phyloP scores from a whole-genome alignment of 2,329 filamentous ascomycete genomes.

The Lecanicillium sp. region DNA sequence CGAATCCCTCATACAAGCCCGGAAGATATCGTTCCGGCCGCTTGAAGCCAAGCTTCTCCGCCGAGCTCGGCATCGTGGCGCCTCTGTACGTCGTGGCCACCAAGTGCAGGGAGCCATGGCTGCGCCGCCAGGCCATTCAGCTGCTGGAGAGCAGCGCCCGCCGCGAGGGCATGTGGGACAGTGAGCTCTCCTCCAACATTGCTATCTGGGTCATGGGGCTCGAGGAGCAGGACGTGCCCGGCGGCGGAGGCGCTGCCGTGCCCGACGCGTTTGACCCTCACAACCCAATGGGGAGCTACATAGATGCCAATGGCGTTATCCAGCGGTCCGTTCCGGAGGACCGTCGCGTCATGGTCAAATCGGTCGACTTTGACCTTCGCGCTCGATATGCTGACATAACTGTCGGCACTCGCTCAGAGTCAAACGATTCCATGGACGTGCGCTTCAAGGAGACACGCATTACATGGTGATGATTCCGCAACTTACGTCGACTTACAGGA shows the following conservation, averaged over 20 bases:
- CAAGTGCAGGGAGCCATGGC: conserved; percentile 53
- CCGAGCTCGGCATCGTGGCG: conserved; percentile 58
- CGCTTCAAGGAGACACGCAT: conserved; percentile 42
- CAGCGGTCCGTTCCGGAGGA: conserved; percentile 40
- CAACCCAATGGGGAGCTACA: conserved; percentile 5
- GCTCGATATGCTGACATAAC: conserved; percentile 42
- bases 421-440: conserved; percentile 39
- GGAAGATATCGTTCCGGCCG: conserved; percentile 41
- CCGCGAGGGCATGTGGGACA: conserved; percentile 66
- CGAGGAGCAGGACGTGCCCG: conserved; percentile 36
- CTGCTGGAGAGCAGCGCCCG: conserved; percentile 54
- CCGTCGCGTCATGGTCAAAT: conserved; percentile 49
- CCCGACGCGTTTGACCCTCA: conserved; percentile 27
- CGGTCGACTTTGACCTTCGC: conserved; percentile 52
- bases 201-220: conserved; percentile 49
- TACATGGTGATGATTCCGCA: conserved; percentile 37
- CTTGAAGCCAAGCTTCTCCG: conserved; percentile 57
- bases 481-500: too few relatives aligned
- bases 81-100: conserved; percentile 61
- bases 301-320: background rate
- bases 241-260: background rate
- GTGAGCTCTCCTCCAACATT: conserved; percentile 50
- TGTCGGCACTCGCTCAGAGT: conserved; percentile 50
- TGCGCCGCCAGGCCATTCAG: conserved; percentile 55
- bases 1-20: conserved; percentile 22